These are phyloP conservation scores for Dictyostelium purpureum DNA, from an alignment of 78 protist species.

Conservation along the genomic window DNA sequence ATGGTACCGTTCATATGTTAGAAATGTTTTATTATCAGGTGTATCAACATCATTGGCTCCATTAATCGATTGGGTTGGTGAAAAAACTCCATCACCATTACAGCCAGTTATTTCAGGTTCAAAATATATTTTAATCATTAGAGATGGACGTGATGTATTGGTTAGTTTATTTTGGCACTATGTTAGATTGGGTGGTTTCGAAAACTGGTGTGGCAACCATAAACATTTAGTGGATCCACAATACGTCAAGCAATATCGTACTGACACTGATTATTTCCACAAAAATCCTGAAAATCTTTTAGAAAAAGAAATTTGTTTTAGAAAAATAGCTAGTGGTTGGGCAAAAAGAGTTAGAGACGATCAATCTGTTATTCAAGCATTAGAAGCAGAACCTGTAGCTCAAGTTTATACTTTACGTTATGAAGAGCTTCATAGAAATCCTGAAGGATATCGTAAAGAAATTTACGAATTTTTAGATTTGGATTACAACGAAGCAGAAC, in stretches of 20 bases:
- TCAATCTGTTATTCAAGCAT: not conserved
- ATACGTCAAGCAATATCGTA: constrained; percentile 9
- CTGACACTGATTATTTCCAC: not conserved
- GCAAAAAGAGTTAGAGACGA: constrained; percentile 48
- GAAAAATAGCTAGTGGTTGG: constrained; percentile 31
- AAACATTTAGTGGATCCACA: constrained; percentile 26
- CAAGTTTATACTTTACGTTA: constrained; percentile 38
- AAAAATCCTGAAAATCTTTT: not conserved
- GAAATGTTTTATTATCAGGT: constrained; percentile 50
- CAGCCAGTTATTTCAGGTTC: constrained; percentile 63
- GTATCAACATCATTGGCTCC: constrained; percentile 60
- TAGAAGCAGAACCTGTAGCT: constrained; percentile 25
- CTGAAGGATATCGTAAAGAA: constrained; percentile 16
- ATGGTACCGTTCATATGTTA: constrained; percentile 60
- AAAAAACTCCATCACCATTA: constrained; percentile 67
- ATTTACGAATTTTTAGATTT: constrained; percentile 29
- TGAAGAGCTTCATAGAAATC: constrained; percentile 61
- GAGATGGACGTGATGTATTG: constrained; percentile 75
- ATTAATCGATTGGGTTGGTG: constrained; percentile 51
- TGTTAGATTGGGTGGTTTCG: constrained; percentile 72
- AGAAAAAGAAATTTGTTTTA: constrained; percentile 55
- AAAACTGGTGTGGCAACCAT: constrained; percentile 54
- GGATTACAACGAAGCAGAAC: constrained; percentile 34
- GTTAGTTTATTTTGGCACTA: constrained; percentile 62
- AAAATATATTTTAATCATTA: constrained; percentile 22